Conservation (phyloP, 1,284 basidiomycete species). For the Bondarzewia mesenterica region DNA sequence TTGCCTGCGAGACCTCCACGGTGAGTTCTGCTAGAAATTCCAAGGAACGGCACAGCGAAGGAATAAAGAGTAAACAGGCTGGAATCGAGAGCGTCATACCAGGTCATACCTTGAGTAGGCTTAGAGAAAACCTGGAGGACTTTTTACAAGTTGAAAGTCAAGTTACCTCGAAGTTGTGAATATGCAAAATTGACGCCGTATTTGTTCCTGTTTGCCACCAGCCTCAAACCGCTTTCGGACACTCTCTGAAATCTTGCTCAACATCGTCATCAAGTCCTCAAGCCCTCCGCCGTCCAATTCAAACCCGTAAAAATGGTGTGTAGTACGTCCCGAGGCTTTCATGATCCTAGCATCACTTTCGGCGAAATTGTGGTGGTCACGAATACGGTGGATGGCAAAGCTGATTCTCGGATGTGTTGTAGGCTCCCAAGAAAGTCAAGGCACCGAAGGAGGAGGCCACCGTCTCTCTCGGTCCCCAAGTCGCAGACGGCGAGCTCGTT, state of each 20-base stretch:
- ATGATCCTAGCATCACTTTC: neutral
- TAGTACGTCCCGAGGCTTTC: neutral
- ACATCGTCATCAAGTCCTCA: constrained; percentile 7
- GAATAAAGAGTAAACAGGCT: no score
- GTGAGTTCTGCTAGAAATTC: no score
- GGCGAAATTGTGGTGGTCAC: neutral
- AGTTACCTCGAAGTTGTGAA: no score
- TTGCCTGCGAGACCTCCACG: no score
- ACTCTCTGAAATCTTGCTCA: neutral
- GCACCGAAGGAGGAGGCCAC: constrained; percentile 67
- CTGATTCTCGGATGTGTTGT: constrained; percentile 33
- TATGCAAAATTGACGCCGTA: neutral
- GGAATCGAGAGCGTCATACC: no score
- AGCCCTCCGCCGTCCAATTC: constrained; percentile 1
- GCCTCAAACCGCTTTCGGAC: neutral
- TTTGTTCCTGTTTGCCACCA: constrained; percentile 1
- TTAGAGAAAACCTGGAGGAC: no score
- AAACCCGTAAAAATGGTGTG: constrained; percentile 10
- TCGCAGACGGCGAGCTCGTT: constrained; percentile 91
- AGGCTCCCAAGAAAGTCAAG: constrained; percentile 78
- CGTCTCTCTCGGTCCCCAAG: constrained; percentile 88
- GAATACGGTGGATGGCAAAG: constrained; percentile 28
- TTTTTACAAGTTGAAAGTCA: no score
- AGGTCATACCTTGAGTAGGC: no score
- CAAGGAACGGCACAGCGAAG: no score